Percentiles rank a stretch among this genome's conserved stretches.
Evolutionary conservation across 805 yeast genomes (phyloP).

Genomic region (Peterozyma xylosa): DNA sequence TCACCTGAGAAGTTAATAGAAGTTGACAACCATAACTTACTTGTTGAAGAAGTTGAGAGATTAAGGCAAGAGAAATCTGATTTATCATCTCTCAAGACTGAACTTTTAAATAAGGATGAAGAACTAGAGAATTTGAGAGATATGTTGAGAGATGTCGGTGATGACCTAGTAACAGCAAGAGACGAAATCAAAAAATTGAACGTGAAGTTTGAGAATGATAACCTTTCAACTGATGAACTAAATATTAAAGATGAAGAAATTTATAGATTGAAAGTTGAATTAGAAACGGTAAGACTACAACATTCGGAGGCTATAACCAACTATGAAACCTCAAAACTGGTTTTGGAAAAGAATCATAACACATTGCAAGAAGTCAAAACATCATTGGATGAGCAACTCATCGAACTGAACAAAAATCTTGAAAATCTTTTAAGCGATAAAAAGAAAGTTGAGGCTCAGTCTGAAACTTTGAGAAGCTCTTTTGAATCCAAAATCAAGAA

Average conservation of each 20-base stretch:
- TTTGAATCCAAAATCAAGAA: constrained; percentile 10
- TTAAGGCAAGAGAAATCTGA: constrained; percentile 1
- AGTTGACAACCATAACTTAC: constrained; percentile 7
- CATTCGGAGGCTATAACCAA: constrained; percentile 26
- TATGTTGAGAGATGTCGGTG: constrained; percentile 69
- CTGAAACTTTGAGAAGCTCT: no score
- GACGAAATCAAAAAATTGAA: constrained; percentile 42
- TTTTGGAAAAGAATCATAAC: constrained; percentile 15
- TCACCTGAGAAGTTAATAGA: constrained; percentile 7
- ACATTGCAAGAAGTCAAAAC: constrained; percentile 4
- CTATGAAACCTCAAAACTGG: constrained; percentile 22
- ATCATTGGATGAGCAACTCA: constrained; percentile 7
- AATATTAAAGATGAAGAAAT: constrained; percentile 7
- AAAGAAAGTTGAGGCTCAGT: constrained; percentile 18
- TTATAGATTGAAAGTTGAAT: constrained; percentile 13
- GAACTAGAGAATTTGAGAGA: constrained; percentile 70
- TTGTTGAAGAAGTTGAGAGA: constrained; percentile 8
- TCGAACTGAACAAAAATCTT: constrained; percentile 9
- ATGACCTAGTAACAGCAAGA: constrained; percentile 67
- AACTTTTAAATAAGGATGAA: constrained; percentile 36
- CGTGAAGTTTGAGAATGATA: not conserved
- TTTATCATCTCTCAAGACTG: constrained; percentile 14
- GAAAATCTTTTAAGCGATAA: constrained; percentile 19
- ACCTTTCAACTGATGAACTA: not conserved
- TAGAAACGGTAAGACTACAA: constrained; percentile 24